phyloP scores from a whole-genome alignment of 208 protist genomes.

The Acanthamoeba triangularis region DNA sequence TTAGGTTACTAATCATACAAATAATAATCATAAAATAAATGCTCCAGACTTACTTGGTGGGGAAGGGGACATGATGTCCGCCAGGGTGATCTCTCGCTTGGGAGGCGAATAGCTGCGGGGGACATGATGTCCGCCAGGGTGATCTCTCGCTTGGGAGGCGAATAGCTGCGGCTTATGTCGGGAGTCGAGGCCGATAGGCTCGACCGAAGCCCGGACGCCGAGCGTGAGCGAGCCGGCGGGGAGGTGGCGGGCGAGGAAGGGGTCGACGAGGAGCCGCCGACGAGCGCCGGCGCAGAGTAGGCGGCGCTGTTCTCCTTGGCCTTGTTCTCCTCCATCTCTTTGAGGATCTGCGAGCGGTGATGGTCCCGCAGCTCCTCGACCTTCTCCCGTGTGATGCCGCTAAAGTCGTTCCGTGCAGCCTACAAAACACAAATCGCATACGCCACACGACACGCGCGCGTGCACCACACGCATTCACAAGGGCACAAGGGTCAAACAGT shows the following conservation, averaged over 20 bases:
- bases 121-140: conserved; percentile 25
- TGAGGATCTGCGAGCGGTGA: conserved; percentile 37
- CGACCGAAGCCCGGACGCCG: background rate
- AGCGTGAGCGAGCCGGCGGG: background rate
- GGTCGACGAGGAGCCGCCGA: background rate
- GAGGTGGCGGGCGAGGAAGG: background rate
- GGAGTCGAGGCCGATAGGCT: conserved; percentile 28
- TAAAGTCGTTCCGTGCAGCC: conserved; percentile 64
- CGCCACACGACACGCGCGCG: too few relatives aligned
- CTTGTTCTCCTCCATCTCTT: conserved; percentile 75
- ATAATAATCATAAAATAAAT: too few relatives aligned
- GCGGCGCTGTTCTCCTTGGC: background rate
- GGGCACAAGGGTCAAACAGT: background rate
- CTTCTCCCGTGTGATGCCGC: conserved; percentile 40
- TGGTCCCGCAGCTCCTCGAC: conserved; percentile 37
- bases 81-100: conserved; percentile 50
- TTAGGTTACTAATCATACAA: too few relatives aligned
- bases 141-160: conserved; percentile 34
- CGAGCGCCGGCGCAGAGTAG: background rate
- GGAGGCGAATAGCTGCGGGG: background rate
- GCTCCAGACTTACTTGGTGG: background rate
- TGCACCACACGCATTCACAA: background rate
- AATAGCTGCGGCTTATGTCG: background rate
- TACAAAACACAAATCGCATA: background rate
- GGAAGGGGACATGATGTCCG: conserved; percentile 2